Evolutionary conservation across 306 rosid genomes (phyloP), one percentile per base, ranked within the genome.

Genomic region (Luffa acutangula): DNA sequence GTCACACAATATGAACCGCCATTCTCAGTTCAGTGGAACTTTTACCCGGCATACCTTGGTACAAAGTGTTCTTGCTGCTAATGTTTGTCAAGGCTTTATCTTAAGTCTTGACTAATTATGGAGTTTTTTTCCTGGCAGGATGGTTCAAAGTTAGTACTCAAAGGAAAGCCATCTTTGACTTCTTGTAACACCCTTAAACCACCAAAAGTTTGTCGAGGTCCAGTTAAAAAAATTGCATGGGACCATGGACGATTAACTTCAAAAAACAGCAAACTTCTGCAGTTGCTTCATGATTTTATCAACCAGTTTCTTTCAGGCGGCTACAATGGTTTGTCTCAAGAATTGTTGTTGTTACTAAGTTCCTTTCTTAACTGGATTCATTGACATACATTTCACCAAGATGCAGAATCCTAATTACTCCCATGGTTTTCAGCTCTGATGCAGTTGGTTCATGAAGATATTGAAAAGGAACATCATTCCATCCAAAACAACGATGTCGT

Each of bases 1-100:
- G 83, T 60, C 77, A 64, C 80, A 48, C 74, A 88, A 87, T 81
- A 57, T 86, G 60, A 80, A 76, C 81, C 91, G 91, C 49, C 93
- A 89, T 85, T 89, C 98, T 1, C 92, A 92, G 83, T 94, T 92
- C 81, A 87, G 90, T 64, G 97, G 93, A 83, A 94, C 97, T 77
- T 94, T 94, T 88, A 76, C 96, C 36, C 85, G 89, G 81, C 83
- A 87, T 81, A 89, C 90, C 62, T 78, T 91, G 97, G 98, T 94
- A 94, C 57, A 56, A 4, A 46, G 54, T 87, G 83, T 83, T 18
- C 52, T 80, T 66, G 46, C 46, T 71, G 49, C 51, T 67, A 73
- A 62, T 82, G 76, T 59, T 71, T 59, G 58, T 9, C 3, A 36
- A 75, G 51, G 67, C 77, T 81, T 69, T 70, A 18, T 53, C 76